Evolutionary conservation across 371 early-diverging fungal species (phyloP).

Genomic region (Smittium culicis): DNA sequence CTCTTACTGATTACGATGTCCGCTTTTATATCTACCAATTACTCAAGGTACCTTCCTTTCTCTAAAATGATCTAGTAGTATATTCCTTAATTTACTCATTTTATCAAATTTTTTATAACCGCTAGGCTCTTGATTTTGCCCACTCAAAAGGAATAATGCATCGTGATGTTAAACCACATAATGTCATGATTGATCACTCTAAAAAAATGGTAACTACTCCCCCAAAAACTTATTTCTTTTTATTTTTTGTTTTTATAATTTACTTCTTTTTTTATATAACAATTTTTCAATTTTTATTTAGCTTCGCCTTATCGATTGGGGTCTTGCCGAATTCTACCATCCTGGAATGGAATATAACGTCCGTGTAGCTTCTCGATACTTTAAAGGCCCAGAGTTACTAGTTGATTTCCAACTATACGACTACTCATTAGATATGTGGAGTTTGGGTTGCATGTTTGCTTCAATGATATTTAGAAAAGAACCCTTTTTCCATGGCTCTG

Average conservation of each 20-base stretch:
- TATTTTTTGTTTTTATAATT: no score
- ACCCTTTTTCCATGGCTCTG: constrained; percentile 98
- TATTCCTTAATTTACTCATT: neutral
- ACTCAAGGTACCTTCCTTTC: constrained; percentile 41
- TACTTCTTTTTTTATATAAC: neutral
- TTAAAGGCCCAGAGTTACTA: constrained; percentile 98
- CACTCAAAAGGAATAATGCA: constrained; percentile 99
- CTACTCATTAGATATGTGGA: constrained; percentile 99
- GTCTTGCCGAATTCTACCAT: constrained; percentile 99
- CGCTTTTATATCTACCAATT: constrained; percentile 94
- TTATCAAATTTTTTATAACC: neutral
- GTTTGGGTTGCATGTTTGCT: constrained; percentile 98
- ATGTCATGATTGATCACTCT: constrained; percentile 98
- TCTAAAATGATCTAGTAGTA: no score
- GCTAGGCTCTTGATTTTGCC: constrained; percentile 85
- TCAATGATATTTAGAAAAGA: constrained; percentile 97
- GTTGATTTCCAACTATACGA: constrained; percentile 97
- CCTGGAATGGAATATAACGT: constrained; percentile 96
- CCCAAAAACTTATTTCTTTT: no score
- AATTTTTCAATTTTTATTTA: constrained; percentile 5
- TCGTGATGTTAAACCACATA: constrained; percentile 99
- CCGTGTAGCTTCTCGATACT: constrained; percentile 96
- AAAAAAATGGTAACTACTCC: constrained; percentile 54
- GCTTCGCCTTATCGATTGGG: constrained; percentile 96
- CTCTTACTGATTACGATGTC: constrained; percentile 83